Evolutionary conservation across 1,284 basidiomycete genomes (phyloP), one percentile per base, ranked within the genome.

Genomic region (Leucoagaricus sp.): DNA sequence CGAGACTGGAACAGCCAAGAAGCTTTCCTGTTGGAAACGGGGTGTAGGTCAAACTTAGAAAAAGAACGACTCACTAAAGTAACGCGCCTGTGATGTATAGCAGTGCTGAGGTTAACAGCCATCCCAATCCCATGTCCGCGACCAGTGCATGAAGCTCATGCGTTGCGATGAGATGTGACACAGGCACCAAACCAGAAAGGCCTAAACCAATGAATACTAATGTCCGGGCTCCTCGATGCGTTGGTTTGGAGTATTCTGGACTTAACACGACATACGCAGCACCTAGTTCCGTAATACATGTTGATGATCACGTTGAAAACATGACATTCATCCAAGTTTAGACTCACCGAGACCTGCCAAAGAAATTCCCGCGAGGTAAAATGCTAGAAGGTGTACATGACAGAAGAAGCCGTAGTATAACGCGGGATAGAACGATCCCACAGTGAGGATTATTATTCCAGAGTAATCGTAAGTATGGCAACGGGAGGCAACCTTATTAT

Each of bases 161-260:
- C 13, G 79, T 73, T 41, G 80, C 50, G 28, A 89, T 65, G 41
- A 85, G 76, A 67, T 97, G 93, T 10, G 76, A 72, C 15, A 92
- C 77, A 25, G 94, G 94, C 4, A 92, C 65, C 36, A 91, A 70
- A 8, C 85, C 89, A 60, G 83, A 86, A 26, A 93, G 72, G 13
- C 94, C 94, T 13, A 96, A 83, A 9, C 79, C 83, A 61, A 94
- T 82, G 73, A 96, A 97, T 7, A 93, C 85, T 19, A 76, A 71
- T 3, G 93, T 95, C 21, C 95, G 85, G 55, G 89, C 82, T 63
- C 87, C 84, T 21, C 93, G 81, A 69, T 93, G 89, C 0, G 81
- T 80, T 1, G 90, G 86, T 60, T 86, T 89, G 13, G 85, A 77
- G 70, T 94, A 94, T 65, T 86, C 81, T 0, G 93, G 91, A 54